Evolutionary conservation across 2,329 filamentous ascomycete genomes (phyloP), one percentile per base, ranked within the genome.

Genomic region (Pseudogymnoascus sp.): DNA sequence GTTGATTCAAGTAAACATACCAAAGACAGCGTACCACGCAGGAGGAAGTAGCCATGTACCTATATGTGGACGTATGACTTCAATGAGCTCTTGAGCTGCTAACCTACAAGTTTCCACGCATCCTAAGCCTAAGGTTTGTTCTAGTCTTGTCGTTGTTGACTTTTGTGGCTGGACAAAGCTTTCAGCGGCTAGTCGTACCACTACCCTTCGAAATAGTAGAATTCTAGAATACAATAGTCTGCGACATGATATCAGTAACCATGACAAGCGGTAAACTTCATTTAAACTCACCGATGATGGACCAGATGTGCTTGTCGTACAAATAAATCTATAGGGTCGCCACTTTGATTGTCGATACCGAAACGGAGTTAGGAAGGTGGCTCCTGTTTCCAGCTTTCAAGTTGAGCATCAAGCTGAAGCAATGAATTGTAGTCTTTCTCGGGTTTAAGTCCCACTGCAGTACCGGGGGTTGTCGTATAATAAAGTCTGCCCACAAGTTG

Each of bases 21-120:
- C 56, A 28, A 63, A 63, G 14, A 31, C 47, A 33, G 61, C 60
- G 25, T 63, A 63, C 61, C 61, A 63, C 10, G 50, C 8, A 35
- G 61, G 61, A 31, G 61, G 61, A 25, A 63, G 31, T 35, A 60
- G 18, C 28, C 33, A 59, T 31, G 47, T 60, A 5, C 44, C 53
- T 31, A 63, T 31, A 25, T 60, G 25, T 10, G 38, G 16, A 25
- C 37, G 25, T 21, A 63, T 47, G 11, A 38, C 18, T 21, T 38
- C 25, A 18, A 63, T 18, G 12, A 63, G 61, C 8, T 59, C 53
- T 31, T 60, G n/a, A 16, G 47, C 44, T 28, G 53, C 53, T 59
- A 23, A 18, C 16, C 33, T 21, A n/a, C 47, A 61, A 14, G 28
- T 18, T 18, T 21, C 16, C 18, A 59, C 40, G 28, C 61, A 60